Percentiles rank a stretch among this genome's conserved stretches.
Evolutionary conservation across 441 rosid species (phyloP).

Genomic region (Croton setiger): DNA sequence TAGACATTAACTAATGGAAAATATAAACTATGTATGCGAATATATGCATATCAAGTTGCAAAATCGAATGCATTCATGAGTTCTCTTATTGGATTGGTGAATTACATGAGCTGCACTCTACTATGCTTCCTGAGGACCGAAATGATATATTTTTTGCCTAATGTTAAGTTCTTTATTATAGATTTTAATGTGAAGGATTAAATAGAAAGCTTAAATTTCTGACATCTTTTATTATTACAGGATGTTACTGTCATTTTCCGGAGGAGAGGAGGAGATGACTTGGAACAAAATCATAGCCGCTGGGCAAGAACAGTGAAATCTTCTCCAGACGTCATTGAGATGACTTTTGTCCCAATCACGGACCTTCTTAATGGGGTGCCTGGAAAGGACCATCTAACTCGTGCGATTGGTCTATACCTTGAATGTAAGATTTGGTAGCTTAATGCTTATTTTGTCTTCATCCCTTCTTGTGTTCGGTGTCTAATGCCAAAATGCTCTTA

Average conservation of each 20-base stretch:
- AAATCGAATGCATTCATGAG: background rate
- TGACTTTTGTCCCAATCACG: conserved; percentile 58
- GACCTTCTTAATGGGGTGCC: conserved; percentile 49
- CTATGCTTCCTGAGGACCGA: no score
- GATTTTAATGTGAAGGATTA: background rate
- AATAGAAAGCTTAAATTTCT: conserved; percentile 7
- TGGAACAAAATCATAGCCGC: conserved; percentile 54
- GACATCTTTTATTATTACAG: conserved; percentile 33
- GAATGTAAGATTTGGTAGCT: conserved; percentile 42
- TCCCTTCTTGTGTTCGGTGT: background rate
- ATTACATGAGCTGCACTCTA: background rate
- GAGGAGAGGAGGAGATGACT: conserved; percentile 75
- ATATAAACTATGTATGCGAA: background rate
- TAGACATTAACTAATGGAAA: background rate
- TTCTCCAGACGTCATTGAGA: conserved; percentile 65
- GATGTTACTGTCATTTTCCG: conserved; percentile 70
- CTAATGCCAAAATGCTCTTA: background rate
- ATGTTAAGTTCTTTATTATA: background rate
- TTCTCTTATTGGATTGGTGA: background rate
- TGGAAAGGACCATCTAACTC: conserved; percentile 61
- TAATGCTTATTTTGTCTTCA: background rate
- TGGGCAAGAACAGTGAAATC: conserved; percentile 60
- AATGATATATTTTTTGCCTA: no score
- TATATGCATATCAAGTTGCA: background rate
- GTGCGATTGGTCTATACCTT: conserved; percentile 58